A percentile compares a stretch with the other conserved stretches of the same genome.
phyloP scores from a whole-genome alignment of 805 yeast species.

The Tanozyma kutaoensis region DNA sequence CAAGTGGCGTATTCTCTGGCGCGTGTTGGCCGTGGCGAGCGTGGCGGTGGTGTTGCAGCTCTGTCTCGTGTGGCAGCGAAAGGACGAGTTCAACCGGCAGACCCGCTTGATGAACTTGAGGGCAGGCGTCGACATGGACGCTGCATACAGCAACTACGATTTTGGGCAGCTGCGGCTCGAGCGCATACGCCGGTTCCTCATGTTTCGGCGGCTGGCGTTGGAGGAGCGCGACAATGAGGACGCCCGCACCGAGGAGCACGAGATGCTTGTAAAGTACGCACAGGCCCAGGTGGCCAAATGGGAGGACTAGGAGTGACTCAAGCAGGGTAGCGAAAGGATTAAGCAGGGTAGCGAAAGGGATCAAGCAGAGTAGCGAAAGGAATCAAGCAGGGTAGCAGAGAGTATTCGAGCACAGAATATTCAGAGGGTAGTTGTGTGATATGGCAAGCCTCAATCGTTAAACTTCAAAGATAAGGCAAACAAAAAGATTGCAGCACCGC shows the following conservation, averaged over 20 bases:
- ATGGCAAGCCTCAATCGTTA: too few relatives aligned
- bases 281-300: slow-evolving; percentile 5
- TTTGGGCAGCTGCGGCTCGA: slow-evolving; percentile 14
- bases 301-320: background rate
- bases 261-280: slow-evolving; percentile 20
- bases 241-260: slow-evolving; percentile 12
- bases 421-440: too few relatives aligned
- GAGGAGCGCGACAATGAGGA: slow-evolving; percentile 8
- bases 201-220: slow-evolving; percentile 16
- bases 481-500: too few relatives aligned
- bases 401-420: too few relatives aligned
- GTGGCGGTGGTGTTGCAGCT: slow-evolving; percentile 27
- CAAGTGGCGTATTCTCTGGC: slow-evolving; percentile 29
- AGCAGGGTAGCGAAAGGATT: too few relatives aligned
- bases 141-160: slow-evolving; percentile 14
- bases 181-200: slow-evolving; percentile 19
- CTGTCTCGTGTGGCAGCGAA: slow-evolving; percentile 21
- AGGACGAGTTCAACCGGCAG: slow-evolving; percentile 17
- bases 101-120: slow-evolving; percentile 11
- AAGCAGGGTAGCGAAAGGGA: too few relatives aligned
- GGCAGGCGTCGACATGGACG: slow-evolving; percentile 15
- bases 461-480: too few relatives aligned
- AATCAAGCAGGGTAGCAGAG: too few relatives aligned
- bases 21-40: slow-evolving; percentile 21
- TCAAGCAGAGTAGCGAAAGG: too few relatives aligned